Base-by-base conservation (phyloP, 2,329 filamentous ascomycete species). In the Furcasterigmium furcatum region DNA sequence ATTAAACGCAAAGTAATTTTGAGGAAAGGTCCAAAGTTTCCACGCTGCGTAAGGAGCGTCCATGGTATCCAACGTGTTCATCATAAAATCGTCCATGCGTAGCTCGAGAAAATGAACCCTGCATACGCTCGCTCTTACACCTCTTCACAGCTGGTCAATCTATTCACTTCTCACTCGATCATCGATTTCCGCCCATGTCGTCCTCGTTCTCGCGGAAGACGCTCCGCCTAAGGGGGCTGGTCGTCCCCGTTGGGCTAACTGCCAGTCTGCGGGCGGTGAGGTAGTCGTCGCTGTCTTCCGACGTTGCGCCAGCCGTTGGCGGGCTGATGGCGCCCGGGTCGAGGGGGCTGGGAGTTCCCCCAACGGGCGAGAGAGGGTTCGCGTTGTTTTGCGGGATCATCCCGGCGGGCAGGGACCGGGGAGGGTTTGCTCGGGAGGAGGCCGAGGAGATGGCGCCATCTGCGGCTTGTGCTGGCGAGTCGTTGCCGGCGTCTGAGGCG, bases 191-290 rank as follows among this genome's bases (percentile, higher is more conserved):
- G 7, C 55, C 60, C 56, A 68, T 60, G 53, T 73, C 69, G 34
- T 71, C 68, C 22, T 61, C 58, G n/a, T 61, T 64, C 53, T 72
- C 70, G 7, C 59, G 55, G 35, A 74, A 73, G 32, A 69, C 62
- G 22, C 70, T 72, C 57, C 59, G 66, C 43, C 70, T 57, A n/a
- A 62, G 38, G 5, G 48, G 41, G 13, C 41, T 47, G n/a, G 39
- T 38, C 27, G 43, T 49, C 9, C 43, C 44, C 20, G 47, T 41
- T 10, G 49, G 44, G 21, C 46, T 48, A 13, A 54, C 45, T 18
- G 44, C 46, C 45, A 43, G 13, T 41, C 48, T 46, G 45, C 48
- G 51, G 29, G 55, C 51, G 30, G 46, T 50, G 9, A 62, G 32
- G 30, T 63, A 61, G 43, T 63, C 59, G 5, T 54, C 52, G 0